Evolutionary conservation across 805 yeast genomes (phyloP).

Genomic region (Zygosaccharomyces lentus): DNA sequence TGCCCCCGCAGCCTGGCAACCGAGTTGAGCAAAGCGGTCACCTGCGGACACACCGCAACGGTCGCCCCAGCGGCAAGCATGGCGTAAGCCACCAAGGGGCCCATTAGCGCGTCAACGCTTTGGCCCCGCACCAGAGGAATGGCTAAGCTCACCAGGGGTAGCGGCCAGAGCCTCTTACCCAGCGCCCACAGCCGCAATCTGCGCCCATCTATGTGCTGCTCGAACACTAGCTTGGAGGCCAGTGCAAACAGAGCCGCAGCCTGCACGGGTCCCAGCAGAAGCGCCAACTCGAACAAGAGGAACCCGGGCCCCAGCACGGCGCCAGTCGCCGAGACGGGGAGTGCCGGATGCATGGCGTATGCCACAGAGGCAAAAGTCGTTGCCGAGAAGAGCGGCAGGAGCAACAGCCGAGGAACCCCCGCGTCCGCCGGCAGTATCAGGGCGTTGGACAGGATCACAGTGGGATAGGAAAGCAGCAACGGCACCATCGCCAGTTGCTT

Average conservation of each 20-base stretch:
- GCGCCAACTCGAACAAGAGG: neutral
- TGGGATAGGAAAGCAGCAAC: constrained; percentile 31
- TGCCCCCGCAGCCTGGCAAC: neutral
- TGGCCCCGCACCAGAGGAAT: constrained; percentile 2
- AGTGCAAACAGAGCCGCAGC: neutral
- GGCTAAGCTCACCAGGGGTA: neutral
- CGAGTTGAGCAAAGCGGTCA: neutral
- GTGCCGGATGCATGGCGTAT: constrained; percentile 5
- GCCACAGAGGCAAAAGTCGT: constrained; percentile 16
- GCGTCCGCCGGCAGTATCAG: constrained; percentile 20
- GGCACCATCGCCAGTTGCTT: constrained; percentile 28
- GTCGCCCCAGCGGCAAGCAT: neutral
- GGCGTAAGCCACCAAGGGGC: neutral
- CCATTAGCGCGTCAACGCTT: neutral
- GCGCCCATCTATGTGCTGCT: constrained; percentile 1
- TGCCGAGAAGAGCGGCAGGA: constrained; percentile 25
- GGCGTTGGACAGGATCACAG: constrained; percentile 30
- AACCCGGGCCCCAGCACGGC: constrained; percentile 2
- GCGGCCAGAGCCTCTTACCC: neutral
- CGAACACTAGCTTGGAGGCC: neutral
- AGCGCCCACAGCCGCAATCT: neutral
- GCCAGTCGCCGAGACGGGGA: neutral
- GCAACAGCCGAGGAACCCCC: constrained; percentile 8
- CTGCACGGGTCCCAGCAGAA: constrained; percentile 2
- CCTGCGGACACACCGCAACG: neutral